Evolutionary conservation across 2,329 filamentous ascomycete genomes (phyloP), one percentile per base, ranked within the genome.

Genomic region (Aspergillus terreus): DNA sequence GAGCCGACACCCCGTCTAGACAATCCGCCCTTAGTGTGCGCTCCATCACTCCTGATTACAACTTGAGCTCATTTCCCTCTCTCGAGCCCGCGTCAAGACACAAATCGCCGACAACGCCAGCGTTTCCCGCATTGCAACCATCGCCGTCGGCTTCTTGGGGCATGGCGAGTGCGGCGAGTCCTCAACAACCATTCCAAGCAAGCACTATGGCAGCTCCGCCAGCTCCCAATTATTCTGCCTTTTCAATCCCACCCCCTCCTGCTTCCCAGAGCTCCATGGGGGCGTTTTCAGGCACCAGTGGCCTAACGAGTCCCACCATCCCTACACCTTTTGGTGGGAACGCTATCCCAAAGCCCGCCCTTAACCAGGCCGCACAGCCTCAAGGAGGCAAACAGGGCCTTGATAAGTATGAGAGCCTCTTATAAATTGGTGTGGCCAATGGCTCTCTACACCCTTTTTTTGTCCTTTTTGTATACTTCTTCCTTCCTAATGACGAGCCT

Each of bases 361-460:
- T 56, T 53, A 33, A 60, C 27, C 60, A 60, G 21, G 60, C 59
- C 48, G 50, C 50, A 49, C 57, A n/a, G 58, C 64, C 46, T 54
- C 62, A 15, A 54, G 58, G 40, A 52, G 53, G 48, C 69, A 61
- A 54, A 72, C 64, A 66, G 50, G 79, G 79, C 1, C 61, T 82
- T 52, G 80, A 82, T 64, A 79, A 78, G 54, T 82, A 78, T 62
- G 78, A 82, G 58, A 82, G 80, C 64, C 70, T 83, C 55, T 61
- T 82, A 53, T 83, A 58, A 64, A 44, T 25, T 15, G 30, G 36
- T n/a, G 15, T 11, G 40, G n/a, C 25, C 21, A 23, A n/a, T 33
- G 27, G 43, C n/a, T 45, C 27, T 4, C n/a, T 27, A 40, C 27
- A n/a, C 46, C 44, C 7, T 36, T 50, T 44, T 46, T 44, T 44